Conservation (phyloP, 2,329 filamentous ascomycete genomes). For the Botrytis galanthina region DNA sequence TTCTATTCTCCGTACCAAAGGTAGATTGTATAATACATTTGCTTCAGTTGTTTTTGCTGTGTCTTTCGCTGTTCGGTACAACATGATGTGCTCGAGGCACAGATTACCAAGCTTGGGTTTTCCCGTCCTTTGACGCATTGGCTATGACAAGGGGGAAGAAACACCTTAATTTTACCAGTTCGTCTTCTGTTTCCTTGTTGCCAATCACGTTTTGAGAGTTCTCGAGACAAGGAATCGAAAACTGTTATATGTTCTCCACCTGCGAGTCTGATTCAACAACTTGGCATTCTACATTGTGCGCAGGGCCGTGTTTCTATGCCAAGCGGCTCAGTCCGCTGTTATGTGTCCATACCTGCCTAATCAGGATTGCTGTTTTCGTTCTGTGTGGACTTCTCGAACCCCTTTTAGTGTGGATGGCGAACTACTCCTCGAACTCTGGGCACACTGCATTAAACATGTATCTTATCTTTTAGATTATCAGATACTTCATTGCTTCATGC, state of each 20-base stretch:
- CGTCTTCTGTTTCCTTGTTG: not conserved
- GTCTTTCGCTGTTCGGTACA: not conserved
- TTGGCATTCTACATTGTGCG: not conserved
- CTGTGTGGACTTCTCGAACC: conserved; percentile 5
- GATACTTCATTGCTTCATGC: not conserved
- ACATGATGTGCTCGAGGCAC: not conserved
- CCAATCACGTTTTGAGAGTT: not conserved
- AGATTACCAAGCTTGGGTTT: not conserved
- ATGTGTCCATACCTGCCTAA: conserved; percentile 1
- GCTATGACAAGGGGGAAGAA: not conserved
- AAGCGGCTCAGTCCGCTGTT: not conserved
- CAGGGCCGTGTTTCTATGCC: not conserved
- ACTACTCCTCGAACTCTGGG: not conserved
- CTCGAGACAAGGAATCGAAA: too few relatives aligned
- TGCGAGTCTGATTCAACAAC: not conserved
- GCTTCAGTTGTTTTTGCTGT: not conserved
- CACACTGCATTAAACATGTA: conserved; percentile 9
- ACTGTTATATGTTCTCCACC: not conserved
- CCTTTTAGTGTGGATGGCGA: conserved; percentile 8
- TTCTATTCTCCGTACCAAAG: not conserved
- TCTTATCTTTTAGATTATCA: conserved; percentile 12
- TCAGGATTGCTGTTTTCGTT: not conserved
- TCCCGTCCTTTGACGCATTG: not conserved
- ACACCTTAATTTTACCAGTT: too few relatives aligned
- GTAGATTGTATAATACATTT: not conserved